A percentile compares a stretch with the other conserved stretches of the same genome.
Conservation (phyloP, 768 basidiomycete species). For the Royoungia palumana region DNA sequence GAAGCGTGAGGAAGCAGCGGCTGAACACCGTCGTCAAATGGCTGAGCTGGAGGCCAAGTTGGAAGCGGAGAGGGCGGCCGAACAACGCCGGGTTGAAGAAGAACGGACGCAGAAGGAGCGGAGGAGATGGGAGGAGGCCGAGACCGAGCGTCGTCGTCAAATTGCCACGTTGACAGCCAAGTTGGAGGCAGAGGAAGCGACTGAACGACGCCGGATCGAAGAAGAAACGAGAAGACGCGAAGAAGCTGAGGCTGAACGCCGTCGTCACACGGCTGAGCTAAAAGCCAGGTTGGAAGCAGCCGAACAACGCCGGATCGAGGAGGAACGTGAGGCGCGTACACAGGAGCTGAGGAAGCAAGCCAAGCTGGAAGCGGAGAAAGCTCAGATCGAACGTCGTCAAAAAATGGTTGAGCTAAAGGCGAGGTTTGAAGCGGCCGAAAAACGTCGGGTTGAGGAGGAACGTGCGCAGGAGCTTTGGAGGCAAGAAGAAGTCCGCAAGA, state of each 20-base stretch:
- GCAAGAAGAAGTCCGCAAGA: not conserved
- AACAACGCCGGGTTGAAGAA: not conserved
- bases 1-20: constrained; percentile 42
- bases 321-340: not conserved
- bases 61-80: constrained; percentile 6
- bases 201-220: not conserved
- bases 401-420: too few species aligned
- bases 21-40: constrained; percentile 37
- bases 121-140: constrained; percentile 25
- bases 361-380: too few species aligned
- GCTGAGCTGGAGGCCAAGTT: constrained; percentile 42
- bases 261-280: constrained; percentile 37
- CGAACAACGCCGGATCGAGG: not conserved
- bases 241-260: constrained; percentile 39
- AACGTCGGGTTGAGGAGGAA: too few species aligned
- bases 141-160: constrained; percentile 35
- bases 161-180: constrained; percentile 42
- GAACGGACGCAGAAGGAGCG: not conserved
- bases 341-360: not conserved
- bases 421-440: too few species aligned
- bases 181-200: too few species aligned
- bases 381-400: too few species aligned
- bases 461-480: constrained; percentile 22
- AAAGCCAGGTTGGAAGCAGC: constrained; percentile 35
- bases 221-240: constrained; percentile 18